phyloP scores from a whole-genome alignment of 202 grass and related monocot species.

The Zizania palustris region DNA sequence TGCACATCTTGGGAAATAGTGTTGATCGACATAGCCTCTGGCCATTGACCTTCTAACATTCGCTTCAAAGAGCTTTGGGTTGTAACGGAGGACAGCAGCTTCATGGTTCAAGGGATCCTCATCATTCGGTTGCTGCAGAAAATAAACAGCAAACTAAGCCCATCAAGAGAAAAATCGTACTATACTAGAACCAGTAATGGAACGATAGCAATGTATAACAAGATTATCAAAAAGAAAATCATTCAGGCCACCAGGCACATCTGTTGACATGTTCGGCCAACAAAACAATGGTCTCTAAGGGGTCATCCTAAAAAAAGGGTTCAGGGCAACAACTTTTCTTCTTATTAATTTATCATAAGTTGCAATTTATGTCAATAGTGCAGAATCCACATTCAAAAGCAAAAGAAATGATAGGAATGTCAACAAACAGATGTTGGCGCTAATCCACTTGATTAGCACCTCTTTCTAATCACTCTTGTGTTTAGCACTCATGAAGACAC shows the following conservation, averaged over 20 bases:
- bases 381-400: not conserved
- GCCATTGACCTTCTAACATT: slow-evolving; percentile 77
- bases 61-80: slow-evolving; percentile 74
- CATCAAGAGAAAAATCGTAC: not conserved
- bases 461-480: no score
- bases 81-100: slow-evolving; percentile 66
- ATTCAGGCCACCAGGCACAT: not conserved
- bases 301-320: not conserved
- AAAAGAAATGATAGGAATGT: not conserved
- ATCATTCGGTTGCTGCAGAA: slow-evolving; percentile 73
- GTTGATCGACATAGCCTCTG: slow-evolving; percentile 71
- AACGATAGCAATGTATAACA: not conserved
- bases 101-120: slow-evolving; percentile 85
- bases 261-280: not conserved
- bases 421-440: not conserved
- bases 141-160: slow-evolving; percentile 25
- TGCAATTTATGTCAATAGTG: not conserved
- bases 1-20: slow-evolving; percentile 68
- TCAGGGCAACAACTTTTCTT: not conserved
- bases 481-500: no score
- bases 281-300: not conserved
- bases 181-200: not conserved
- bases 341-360: not conserved
- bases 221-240: not conserved
- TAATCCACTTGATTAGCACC: no score